phyloP scores from a whole-genome alignment of 345 rosid species.

The Eucalyptus rudis region DNA sequence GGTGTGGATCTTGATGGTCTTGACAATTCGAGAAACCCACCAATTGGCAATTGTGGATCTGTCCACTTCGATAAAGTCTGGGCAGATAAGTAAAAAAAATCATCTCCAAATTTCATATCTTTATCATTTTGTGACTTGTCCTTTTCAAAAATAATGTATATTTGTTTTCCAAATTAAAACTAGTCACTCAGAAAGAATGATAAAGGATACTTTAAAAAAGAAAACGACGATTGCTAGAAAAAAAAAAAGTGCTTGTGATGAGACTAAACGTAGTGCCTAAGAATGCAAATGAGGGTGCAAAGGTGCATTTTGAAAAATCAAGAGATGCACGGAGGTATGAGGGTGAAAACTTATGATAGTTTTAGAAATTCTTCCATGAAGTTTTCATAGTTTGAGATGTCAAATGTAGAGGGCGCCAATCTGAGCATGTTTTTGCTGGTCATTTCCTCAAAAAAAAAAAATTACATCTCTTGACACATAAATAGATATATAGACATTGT shows the following conservation, averaged over 20 bases:
- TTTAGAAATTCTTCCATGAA: background rate
- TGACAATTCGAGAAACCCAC: background rate
- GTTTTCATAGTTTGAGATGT: background rate
- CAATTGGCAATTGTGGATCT: background rate
- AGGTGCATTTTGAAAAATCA: background rate
- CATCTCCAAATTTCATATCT: background rate
- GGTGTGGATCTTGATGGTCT: background rate
- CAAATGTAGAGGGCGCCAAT: background rate
- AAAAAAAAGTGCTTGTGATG: background rate
- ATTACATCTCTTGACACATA: background rate
- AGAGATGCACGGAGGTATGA: background rate
- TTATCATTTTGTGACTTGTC: background rate
- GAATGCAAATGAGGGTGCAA: background rate
- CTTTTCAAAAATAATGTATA: background rate
- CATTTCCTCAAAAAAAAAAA: background rate
- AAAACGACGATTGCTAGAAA: background rate
- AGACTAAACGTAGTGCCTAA: background rate
- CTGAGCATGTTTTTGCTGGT: rapidly evolving
- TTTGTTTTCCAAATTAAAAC: rapidly evolving
- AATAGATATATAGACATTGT: background rate
- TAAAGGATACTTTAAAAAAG: background rate
- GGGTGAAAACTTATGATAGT: background rate
- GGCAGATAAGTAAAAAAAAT: background rate
- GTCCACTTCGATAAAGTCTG: background rate
- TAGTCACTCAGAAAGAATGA: rapidly evolving